phyloP scores from a whole-genome alignment of 2,329 filamentous ascomycete genomes.

The Helminthosporium solani region DNA sequence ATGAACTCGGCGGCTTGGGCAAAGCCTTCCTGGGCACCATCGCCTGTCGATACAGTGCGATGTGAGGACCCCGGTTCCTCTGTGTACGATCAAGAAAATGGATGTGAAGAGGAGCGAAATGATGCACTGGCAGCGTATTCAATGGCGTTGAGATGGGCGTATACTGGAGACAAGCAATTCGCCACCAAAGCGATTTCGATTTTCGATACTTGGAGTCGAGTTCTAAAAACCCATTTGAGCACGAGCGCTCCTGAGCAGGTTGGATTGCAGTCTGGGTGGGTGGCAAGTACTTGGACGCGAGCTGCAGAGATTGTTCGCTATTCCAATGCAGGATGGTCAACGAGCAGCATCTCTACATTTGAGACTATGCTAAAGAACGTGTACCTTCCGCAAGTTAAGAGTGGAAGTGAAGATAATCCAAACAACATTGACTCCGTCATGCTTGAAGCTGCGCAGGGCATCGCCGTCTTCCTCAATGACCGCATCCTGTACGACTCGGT shows the following conservation, averaged over 20 bases:
- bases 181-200: not conserved
- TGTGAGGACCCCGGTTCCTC: conserved; percentile 2
- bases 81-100: conserved; percentile 1
- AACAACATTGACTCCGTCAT: conserved; percentile 1
- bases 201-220: not conserved
- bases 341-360: not conserved
- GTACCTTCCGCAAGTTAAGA: not conserved
- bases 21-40: not conserved
- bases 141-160: not conserved
- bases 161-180: not conserved
- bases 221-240: not conserved
- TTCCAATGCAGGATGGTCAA: not conserved
- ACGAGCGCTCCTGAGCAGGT: conserved; percentile 1
- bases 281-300: not conserved
- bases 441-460: not conserved
- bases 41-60: conserved; percentile 1
- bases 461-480: conserved; percentile 1
- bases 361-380: not conserved
- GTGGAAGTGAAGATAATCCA: conserved; percentile 1
- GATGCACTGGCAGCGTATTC: conserved; percentile 1
- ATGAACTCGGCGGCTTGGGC: not conserved
- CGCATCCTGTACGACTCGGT: not conserved
- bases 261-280: conserved; percentile 2
- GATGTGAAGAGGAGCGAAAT: conserved; percentile 1
- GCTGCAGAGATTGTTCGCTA: conserved; percentile 1